Conservation (phyloP, 495 filamentous ascomycete genomes). For the Oidiodendron maius region DNA sequence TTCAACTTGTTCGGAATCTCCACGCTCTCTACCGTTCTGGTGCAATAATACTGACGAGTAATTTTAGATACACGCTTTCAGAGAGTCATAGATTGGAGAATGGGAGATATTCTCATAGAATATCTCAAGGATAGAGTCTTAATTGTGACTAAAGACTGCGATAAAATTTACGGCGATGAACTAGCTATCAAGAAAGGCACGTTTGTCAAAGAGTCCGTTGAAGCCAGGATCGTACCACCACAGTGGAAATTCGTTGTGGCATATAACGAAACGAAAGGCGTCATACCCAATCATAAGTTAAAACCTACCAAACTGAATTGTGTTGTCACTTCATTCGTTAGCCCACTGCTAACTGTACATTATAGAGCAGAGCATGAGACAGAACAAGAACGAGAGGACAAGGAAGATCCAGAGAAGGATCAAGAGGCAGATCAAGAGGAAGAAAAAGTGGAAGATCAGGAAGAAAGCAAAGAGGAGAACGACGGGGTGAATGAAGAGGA, state of each 20-base stretch:
- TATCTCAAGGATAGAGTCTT: not conserved
- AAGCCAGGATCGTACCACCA: not conserved
- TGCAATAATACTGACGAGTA: not conserved
- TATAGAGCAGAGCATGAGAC: not conserved
- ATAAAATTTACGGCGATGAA: not conserved
- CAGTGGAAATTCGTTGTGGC: not conserved
- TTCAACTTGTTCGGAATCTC: too few species aligned
- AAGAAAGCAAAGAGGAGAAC: not conserved
- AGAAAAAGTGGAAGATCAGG: not conserved
- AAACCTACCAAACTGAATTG: not conserved
- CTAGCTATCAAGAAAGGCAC: not conserved
- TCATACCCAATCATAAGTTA: not conserved
- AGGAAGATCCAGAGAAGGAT: not conserved
- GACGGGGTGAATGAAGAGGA: not conserved
- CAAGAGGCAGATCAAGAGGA: not conserved
- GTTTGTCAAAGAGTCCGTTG: not conserved
- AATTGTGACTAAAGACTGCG: not conserved
- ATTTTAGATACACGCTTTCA: not conserved
- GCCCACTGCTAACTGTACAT: not conserved
- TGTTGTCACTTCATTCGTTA: not conserved
- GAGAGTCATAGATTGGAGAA: not conserved
- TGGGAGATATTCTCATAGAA: not conserved
- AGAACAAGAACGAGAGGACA: not conserved
- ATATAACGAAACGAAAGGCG: not conserved
- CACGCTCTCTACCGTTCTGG: too few species aligned